Evolutionary conservation across 192 early-diverging fungal species (phyloP), one percentile per base, ranked within the genome.

Genomic region (Lobosporangium transversale): DNA sequence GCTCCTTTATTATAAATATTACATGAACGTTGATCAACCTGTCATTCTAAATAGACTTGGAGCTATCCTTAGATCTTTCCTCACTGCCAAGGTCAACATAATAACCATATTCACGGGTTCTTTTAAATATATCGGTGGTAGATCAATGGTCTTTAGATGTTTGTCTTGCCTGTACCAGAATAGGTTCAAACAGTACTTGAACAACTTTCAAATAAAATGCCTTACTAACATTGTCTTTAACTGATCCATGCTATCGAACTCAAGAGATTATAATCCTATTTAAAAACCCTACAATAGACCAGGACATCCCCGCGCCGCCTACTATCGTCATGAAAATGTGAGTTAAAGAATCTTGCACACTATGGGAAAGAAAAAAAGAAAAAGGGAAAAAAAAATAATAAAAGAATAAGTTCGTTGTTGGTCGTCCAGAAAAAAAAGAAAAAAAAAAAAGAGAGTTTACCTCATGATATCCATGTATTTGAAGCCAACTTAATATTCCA

Each of bases 301-400:
- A 98, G 71, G 20, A 97, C 90, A 79, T 96, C 94, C 42, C 95
- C 95, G 51, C 62, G 58, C 43, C 94, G 84, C 59, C 94, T 81
- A 0, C 79, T 66, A 73, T 98, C 97, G 43, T 91, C 91, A 75
- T 88, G 89, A 53, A 94, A 94, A 70, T 97, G 94, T 12, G 89
- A 89, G 70, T 98, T 98, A 70, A 98, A 98, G 68, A 98, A 96
- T 45, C 94, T 81, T 26, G 85, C 70, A 50, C 89, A 89, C 86
- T 95, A 50, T n/a, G 18, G 0, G 0, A 7, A 21, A 26, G 3
- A 35, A 23, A 23, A 50, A 23, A 23, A 10, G 3, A 53, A 15
- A 48, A 55, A 50, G 24, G 8, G 15, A 4, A 23, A 57, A n/a
- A 27, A 18, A 17, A 17, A 3, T 4, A 4, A 43, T 15, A 30